Evolutionary conservation across 805 yeast species (phyloP).

Genomic region (Myxozyma neglecta): DNA sequence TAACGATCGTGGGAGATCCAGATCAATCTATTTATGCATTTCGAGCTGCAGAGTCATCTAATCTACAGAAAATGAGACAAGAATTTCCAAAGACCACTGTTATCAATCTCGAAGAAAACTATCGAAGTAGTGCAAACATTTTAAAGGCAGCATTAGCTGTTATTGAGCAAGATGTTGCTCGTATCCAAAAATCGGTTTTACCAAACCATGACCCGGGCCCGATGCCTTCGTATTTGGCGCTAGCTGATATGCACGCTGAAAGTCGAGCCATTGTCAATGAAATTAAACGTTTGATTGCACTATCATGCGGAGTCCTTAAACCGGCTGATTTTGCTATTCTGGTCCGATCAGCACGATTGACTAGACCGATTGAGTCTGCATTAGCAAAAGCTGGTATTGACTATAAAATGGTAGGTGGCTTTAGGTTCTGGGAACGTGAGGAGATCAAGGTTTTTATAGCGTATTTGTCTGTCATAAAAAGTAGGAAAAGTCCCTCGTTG

Average conservation of each 20-base stretch:
- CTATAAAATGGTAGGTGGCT: slow-evolving; percentile 67
- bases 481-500: slow-evolving; percentile 62
- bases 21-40: slow-evolving; percentile 93
- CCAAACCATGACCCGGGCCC: slow-evolving; percentile 18
- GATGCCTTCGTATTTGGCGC: slow-evolving; percentile 42
- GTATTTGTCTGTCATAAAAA: slow-evolving; percentile 60
- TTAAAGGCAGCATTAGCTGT: slow-evolving; percentile 62
- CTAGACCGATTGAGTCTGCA: slow-evolving; percentile 64
- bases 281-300: slow-evolving; percentile 48
- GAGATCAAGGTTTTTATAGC: slow-evolving; percentile 66
- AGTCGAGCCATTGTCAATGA: slow-evolving; percentile 59
- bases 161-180: slow-evolving; percentile 57
- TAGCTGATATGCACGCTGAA: slow-evolving; percentile 52
- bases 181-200: slow-evolving; percentile 22
- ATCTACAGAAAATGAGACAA: slow-evolving; percentile 58
- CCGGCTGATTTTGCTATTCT: slow-evolving; percentile 71
- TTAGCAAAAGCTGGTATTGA: slow-evolving; percentile 59
- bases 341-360: slow-evolving; percentile 62
- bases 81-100: slow-evolving; percentile 41
- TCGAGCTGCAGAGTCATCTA: slow-evolving; percentile 71
- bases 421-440: slow-evolving; percentile 74
- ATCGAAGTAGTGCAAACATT: slow-evolving; percentile 73
- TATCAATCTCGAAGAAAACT: slow-evolving; percentile 63
- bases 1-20: slow-evolving; percentile 94
- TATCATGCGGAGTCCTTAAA: slow-evolving; percentile 48